Conservation (phyloP, 2,329 filamentous ascomycete species). For the Aspergillus amoenus region DNA sequence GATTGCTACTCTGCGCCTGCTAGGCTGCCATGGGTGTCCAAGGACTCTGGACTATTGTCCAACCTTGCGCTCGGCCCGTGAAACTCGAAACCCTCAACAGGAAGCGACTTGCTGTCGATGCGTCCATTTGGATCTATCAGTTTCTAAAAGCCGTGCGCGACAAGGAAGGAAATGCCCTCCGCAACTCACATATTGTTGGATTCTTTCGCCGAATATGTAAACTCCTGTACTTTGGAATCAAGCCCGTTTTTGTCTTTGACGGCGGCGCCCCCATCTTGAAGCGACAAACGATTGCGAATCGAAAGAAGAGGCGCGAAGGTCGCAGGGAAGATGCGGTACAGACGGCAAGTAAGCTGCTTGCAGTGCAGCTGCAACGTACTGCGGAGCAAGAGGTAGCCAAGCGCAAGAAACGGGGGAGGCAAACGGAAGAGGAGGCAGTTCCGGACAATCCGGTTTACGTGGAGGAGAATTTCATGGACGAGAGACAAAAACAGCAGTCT, state of each 20-base stretch:
- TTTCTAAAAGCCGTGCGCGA: conserved; percentile 98
- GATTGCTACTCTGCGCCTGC: neutral
- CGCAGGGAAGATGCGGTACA: conserved; percentile 87
- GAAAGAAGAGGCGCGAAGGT: conserved; percentile 80
- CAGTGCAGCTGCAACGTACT: conserved; percentile 87
- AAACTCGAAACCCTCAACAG: conserved; percentile 95
- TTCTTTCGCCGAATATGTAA: conserved; percentile 99
- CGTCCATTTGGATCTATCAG: conserved; percentile 99
- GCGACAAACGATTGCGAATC: conserved; percentile 78
- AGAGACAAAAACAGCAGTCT: conserved; percentile 69
- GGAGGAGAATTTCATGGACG: conserved; percentile 81
- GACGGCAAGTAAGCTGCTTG: conserved; percentile 87
- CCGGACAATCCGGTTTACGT: conserved; percentile 80
- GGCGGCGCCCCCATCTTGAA: conserved; percentile 90
- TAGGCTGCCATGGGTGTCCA: conserved; percentile 80
- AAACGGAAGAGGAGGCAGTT: conserved; percentile 65
- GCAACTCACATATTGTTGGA: conserved; percentile 92
- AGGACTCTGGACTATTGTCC: conserved; percentile 92
- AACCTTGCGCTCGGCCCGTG: conserved; percentile 91
- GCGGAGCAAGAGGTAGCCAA: conserved; percentile 81
- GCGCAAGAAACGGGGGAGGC: conserved; percentile 50
- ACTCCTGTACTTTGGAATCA: conserved; percentile 92
- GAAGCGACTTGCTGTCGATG: conserved; percentile 94
- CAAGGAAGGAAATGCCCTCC: conserved; percentile 94
- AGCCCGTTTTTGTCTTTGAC: conserved; percentile 96